Evolutionary conservation across 805 yeast genomes (phyloP).

Genomic region (Barnettozyma salicaria): DNA sequence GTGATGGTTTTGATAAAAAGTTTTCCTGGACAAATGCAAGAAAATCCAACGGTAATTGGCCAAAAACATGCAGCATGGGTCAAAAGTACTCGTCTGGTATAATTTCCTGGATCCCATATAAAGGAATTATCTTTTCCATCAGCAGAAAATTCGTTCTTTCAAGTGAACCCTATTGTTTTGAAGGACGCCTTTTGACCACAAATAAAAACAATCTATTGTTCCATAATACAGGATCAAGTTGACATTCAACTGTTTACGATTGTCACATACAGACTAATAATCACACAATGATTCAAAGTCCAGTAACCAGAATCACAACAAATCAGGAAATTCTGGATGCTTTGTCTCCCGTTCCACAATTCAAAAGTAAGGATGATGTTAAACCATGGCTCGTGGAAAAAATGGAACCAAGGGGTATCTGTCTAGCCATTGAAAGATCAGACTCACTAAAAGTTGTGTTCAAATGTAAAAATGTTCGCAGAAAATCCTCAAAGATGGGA

Average conservation of each 20-base stretch:
- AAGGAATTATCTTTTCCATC: conserved; percentile 16
- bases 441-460: conserved; percentile 29
- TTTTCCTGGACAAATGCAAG: conserved; percentile 10
- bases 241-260: too few relatives aligned
- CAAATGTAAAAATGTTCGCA: conserved; percentile 28
- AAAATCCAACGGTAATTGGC: conserved; percentile 4
- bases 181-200: too few relatives aligned
- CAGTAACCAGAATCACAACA: conserved; percentile 11
- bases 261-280: too few relatives aligned
- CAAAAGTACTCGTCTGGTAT: conserved; percentile 1
- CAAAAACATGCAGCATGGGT: neutral
- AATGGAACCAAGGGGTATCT: conserved; percentile 20
- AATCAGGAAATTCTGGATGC: conserved; percentile 24
- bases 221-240: too few relatives aligned
- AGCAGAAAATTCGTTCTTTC: neutral
- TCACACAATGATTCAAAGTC: neutral
- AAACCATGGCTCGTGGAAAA: conserved; percentile 25
- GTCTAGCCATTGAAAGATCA: conserved; percentile 29
- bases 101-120: conserved; percentile 1
- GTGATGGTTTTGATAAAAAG: conserved; percentile 25
- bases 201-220: too few relatives aligned
- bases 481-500: conserved; percentile 17
- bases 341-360: conserved; percentile 24
- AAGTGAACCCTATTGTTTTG: neutral
- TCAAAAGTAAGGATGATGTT: conserved; percentile 22